Base-by-base conservation (phyloP, 106 monocot genomes). In the Allium fistulosum region DNA sequence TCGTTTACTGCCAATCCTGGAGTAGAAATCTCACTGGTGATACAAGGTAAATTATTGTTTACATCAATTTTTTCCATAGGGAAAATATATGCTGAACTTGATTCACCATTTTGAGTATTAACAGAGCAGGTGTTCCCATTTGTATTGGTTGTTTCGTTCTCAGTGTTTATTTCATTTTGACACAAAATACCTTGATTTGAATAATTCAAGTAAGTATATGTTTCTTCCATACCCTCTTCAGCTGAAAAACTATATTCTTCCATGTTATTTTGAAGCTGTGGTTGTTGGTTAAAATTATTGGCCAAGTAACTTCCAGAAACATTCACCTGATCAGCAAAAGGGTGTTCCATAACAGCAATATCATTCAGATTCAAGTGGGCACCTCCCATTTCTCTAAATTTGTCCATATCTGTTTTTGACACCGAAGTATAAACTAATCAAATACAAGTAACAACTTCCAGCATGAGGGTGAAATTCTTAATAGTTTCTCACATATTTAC, bases 211-310 rank as follows among this genome's bases (percentile, higher is more conserved):
- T 67, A 17, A 53, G 60, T 55, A 12, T 58, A 28, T 49, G 55
- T 53, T 17, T 45, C 70, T 51, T 59, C 64, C 52, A 73, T 37
- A 64, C 37, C 37, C 37, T 10, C 67, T 63, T 15, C 67, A 65
- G 26, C 17, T 48, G 49, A 14, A 9, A 60, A 50, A 62, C 37
- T 63, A 57, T 26, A 60, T 28, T 52, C 68, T 49, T 45, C 7
- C 59, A 49, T 59, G n/a, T 62, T 53, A 17, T 28, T 67, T 66
- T 73, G 75, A 26, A 81, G 66, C 26, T 72, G 50, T 52, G 63
- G 68, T 48, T 37, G 37, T 37, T 75, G 17, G 49, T 87, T 65
- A 62, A 57, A 58, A 53, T 56, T 72, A 27, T 18, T 26, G 49
- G 67, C 58, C 10, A 70, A 49, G 46, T 70, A 59, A 55, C 72